Evolutionary conservation across 352 stramenopile species (phyloP).

Genomic region (Globisporangium ultimum): DNA sequence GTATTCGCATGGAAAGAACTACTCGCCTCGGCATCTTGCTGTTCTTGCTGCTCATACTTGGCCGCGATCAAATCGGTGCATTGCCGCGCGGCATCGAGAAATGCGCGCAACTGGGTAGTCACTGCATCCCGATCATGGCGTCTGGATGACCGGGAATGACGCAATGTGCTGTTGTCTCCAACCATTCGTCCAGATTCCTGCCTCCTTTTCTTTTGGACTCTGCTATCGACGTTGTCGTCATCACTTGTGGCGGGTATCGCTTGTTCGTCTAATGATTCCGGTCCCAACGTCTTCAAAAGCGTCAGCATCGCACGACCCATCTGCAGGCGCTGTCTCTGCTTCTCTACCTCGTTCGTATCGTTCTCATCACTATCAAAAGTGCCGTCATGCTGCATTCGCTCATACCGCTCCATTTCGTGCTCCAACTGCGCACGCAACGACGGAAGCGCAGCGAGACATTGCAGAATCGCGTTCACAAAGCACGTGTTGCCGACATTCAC

Average conservation of each 20-base stretch:
- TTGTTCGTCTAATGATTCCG: not conserved
- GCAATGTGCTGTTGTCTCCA: no score
- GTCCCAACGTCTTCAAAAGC: constrained; percentile 11
- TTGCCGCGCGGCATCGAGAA: constrained; percentile 33
- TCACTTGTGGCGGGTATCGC: not conserved
- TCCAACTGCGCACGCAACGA: constrained; percentile 32
- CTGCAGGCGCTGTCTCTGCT: constrained; percentile 4
- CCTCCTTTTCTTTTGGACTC: not conserved
- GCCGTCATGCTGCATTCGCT: not conserved
- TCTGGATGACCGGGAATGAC: not conserved
- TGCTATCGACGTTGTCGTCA: not conserved
- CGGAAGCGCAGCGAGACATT: constrained; percentile 50
- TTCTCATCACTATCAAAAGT: not conserved
- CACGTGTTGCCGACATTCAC: constrained; percentile 73
- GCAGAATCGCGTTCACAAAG: constrained; percentile 74
- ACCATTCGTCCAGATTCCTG: not conserved
- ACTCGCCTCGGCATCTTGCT: constrained; percentile 68
- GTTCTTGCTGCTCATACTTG: constrained; percentile 42
- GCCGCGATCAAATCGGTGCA: constrained; percentile 49
- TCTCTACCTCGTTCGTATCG: not conserved
- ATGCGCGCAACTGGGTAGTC: constrained; percentile 19
- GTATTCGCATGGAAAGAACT: not conserved
- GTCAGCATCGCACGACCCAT: constrained; percentile 12
- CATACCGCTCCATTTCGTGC: constrained; percentile 14
- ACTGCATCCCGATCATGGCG: constrained; percentile 6